phyloP scores from a whole-genome alignment of 805 yeast genomes.

The Gaillardinia entomophila region DNA sequence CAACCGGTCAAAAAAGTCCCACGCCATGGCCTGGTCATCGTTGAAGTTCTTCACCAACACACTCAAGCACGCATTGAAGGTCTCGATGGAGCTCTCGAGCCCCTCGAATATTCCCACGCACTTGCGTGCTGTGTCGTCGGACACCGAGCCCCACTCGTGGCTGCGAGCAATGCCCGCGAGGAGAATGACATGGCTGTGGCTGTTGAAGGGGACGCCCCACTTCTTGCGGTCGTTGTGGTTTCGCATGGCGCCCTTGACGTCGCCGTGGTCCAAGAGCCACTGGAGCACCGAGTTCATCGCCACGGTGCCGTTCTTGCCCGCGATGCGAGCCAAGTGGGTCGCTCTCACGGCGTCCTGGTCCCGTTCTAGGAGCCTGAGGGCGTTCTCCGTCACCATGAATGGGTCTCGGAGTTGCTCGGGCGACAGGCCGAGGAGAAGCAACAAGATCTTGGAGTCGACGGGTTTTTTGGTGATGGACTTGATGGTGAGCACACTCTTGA shows the following conservation, averaged over 20 bases:
- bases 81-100: conserved; percentile 12
- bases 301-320: conserved; percentile 45
- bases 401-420: conserved; percentile 57
- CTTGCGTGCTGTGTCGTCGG: conserved; percentile 12
- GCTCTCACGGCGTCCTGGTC: conserved; percentile 50
- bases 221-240: conserved; percentile 52
- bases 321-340: conserved; percentile 40
- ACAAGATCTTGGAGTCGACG: conserved; percentile 42
- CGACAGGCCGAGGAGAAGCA: conserved; percentile 53
- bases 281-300: conserved; percentile 60
- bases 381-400: conserved; percentile 48
- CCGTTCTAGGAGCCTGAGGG: conserved; percentile 43
- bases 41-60: conserved; percentile 27
- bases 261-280: conserved; percentile 39
- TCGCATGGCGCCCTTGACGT: conserved; percentile 44
- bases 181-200: conserved; percentile 32
- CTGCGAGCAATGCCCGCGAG: conserved; percentile 31
- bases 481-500: conserved; percentile 22
- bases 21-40: conserved; percentile 27
- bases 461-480: conserved; percentile 17
- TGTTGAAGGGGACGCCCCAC: conserved; percentile 52
- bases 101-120: conserved; percentile 16
- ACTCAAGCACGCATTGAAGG: conserved; percentile 34
- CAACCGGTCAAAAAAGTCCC: conserved; percentile 30
- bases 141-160: conserved; percentile 27